Base-by-base conservation (phyloP, 768 basidiomycete species). In the Galerina marginata region DNA sequence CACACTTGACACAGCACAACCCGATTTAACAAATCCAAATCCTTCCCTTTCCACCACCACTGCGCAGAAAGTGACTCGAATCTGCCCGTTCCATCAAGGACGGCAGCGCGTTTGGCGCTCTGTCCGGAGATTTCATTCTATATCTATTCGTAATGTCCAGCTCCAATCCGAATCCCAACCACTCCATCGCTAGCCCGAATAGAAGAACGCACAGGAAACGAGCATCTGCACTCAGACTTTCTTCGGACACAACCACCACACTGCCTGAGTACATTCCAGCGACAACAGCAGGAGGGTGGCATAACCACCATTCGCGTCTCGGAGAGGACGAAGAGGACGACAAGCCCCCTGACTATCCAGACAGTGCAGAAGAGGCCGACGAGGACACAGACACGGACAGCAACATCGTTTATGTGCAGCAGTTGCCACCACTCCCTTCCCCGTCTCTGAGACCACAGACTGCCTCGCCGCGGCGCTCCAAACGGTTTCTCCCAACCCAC, bases 281-380 rank as follows among this genome's bases (percentile, higher is more conserved):
- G 16, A 36, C 56, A 3, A 36, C 45, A 47, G 29, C 25, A 33
- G 47, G 36, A 23, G 45, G 58, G 44, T 61, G 60, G 60, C 44
- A 51, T 33, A 53, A 63, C 44, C 49, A 62, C 20, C 53, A 45
- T 38, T 23, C 36, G 26, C 44, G 38, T 37, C 43, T 56, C 23
- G 57, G 65, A 59, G 68, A 67, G 48, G 61, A 20, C 20, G 20
- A 69, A 44, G 65, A 73, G 53, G 63, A 64, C 54, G 89, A 90
- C 72, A 79, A 74, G 39, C 90, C 90, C 14, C 90, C 90, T 38
- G 89, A 90, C 68, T 92, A 92, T 67, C 84, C 89, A 48, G 87
- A 90, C 67, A 89, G 89, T 58, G 86, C 88, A 64, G 87, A 91
- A 69, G 91, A 92, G 67, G 89, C 83, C 14, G 91, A 92, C 78